Base-by-base conservation (phyloP, 768 basidiomycete species). In the Coprinopsis marcescibilis region DNA sequence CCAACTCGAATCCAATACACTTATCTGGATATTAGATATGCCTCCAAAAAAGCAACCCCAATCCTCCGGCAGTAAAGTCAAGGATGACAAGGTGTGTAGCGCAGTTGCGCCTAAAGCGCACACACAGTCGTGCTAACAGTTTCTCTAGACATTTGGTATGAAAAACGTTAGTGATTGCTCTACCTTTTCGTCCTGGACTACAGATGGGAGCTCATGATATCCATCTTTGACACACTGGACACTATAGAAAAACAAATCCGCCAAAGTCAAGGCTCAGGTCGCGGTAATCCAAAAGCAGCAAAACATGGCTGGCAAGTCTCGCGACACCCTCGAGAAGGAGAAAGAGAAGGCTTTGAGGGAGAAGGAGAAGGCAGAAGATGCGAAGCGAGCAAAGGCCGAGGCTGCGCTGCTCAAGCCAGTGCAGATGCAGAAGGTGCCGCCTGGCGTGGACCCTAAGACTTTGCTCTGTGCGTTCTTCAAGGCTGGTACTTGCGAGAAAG, bases 361-460 rank as follows among this genome's bases (percentile, higher is more conserved):
- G 36, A 89, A 90, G 64, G 79, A 70, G 39, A 85, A 87, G 61
- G 61, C 70, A 0, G 88, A 90, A 14, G 89, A 86, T 61, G 90
- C 88, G 67, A 89, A 91, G 61, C 76, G 82, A 42, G 76, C 70
- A 64, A 90, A 85, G 66, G 88, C 94, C 69, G 85, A 93, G 54
- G 86, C 88, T 2, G 85, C 81, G 19, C 65, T 96, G 53, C 72
- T 94, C 58, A 83, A 85, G 58, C 85, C 89, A 38, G 82, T 83
- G 41, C 83, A 88, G 60, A 59, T 70, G 42, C 90, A 92, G 71
- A 92, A 89, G 61, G 76, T 98, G 34, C 90, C 95, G 0, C 91
- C 95, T 49, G 95, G 95, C 19, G 91, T 93, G 37, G 94, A 98
- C 65, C 95, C 94, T 21, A 97, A 96, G 76, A 92, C 89, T 12